Percentiles rank a stretch among this genome's conserved stretches.
Evolutionary conservation across 2,329 filamentous ascomycete genomes (phyloP).

Genomic region (Botrytis cinerea): DNA sequence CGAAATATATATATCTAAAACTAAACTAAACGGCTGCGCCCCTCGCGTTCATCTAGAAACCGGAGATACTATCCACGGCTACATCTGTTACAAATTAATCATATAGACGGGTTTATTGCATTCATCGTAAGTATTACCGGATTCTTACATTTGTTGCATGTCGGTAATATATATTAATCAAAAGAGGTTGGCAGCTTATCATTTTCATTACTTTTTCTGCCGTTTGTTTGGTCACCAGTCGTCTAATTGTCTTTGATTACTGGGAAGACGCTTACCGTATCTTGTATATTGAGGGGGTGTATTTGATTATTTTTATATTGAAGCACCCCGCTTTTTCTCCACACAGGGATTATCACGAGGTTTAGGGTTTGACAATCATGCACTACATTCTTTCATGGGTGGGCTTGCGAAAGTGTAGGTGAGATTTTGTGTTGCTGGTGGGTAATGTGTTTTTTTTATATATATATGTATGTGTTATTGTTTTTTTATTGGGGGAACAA

Average conservation of each 20-base stretch:
- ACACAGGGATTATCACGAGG: slow-evolving; percentile 16
- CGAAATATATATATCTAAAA: slow-evolving; percentile 2
- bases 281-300: slow-evolving; percentile 10
- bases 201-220: not conserved
- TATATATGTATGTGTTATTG: too few species aligned
- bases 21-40: not conserved
- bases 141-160: slow-evolving; percentile 9
- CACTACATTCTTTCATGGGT: not conserved
- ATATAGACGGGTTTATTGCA: not conserved
- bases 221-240: not conserved
- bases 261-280: slow-evolving; percentile 6
- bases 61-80: not conserved
- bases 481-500: not conserved
- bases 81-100: not conserved
- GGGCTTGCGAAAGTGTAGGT: not conserved
- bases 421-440: not conserved
- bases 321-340: slow-evolving; percentile 10
- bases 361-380: not conserved
- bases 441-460: not conserved
- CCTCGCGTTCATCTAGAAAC: not conserved
- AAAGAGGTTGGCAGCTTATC: slow-evolving; percentile 12
- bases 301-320: slow-evolving; percentile 16
- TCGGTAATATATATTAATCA: slow-evolving; percentile 15
- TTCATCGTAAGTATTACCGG: not conserved
- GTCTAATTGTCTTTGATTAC: not conserved